Evolutionary conservation across 1,284 basidiomycete species (phyloP).

Genomic region (Boletus semigastroideus): DNA sequence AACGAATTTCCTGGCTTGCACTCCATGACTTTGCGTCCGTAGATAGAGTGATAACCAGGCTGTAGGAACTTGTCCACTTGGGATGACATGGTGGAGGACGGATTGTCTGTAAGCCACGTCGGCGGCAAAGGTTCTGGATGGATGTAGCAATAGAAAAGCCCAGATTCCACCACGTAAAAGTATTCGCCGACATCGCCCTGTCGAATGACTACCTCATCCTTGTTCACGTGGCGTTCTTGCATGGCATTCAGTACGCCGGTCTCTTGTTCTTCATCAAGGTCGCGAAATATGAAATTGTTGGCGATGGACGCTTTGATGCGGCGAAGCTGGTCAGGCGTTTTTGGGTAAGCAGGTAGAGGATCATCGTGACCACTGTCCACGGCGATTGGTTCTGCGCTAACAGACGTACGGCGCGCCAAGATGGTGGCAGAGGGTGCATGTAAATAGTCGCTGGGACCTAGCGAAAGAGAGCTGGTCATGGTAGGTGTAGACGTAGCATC

Average conservation of each 20-base stretch:
- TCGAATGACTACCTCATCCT: slow-evolving; percentile 86
- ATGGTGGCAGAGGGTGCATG: slow-evolving; percentile 73
- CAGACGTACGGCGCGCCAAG: slow-evolving; percentile 88
- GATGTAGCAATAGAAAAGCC: slow-evolving; percentile 87
- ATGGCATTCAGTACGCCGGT: slow-evolving; percentile 92
- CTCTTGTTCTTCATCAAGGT: slow-evolving; percentile 96
- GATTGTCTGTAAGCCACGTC: slow-evolving; percentile 47
- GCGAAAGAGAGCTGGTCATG: slow-evolving; percentile 41
- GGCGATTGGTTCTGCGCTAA: slow-evolving; percentile 95
- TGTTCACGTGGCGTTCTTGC: slow-evolving; percentile 79
- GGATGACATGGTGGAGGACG: slow-evolving; percentile 37
- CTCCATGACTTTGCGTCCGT: slow-evolving; percentile 82
- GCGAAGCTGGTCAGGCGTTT: slow-evolving; percentile 81
- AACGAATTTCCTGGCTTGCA: slow-evolving; percentile 89
- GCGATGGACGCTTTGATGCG: slow-evolving; percentile 88
- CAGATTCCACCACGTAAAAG: slow-evolving; percentile 96
- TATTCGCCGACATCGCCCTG: slow-evolving; percentile 97
- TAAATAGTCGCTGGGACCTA: slow-evolving; percentile 58
- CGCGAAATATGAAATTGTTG: slow-evolving; percentile 93
- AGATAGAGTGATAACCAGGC: slow-evolving; percentile 64
- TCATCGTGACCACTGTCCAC: slow-evolving; percentile 71
- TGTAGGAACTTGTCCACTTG: slow-evolving; percentile 54
- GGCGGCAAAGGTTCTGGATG: slow-evolving; percentile 63
- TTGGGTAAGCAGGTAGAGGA: slow-evolving; percentile 75
- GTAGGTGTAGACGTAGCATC: slow-evolving; percentile 48